Percentiles rank a stretch among this genome's conserved stretches.
These are phyloP conservation scores for Backusella parvicylindrica DNA, from an alignment of 192 early-diverging fungal species.

Conservation along the genomic window DNA sequence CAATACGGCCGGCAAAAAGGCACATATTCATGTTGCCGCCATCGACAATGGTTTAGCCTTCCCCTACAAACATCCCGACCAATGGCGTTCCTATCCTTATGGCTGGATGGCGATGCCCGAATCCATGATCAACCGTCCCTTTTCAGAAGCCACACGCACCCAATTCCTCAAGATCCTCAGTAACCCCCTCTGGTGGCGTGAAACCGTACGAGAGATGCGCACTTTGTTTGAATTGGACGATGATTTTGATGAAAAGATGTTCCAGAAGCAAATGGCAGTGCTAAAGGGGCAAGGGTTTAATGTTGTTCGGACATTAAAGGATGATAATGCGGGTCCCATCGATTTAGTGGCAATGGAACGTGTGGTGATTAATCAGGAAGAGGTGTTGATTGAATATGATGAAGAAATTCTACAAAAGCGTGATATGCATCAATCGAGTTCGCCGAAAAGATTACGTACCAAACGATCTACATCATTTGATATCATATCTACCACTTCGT, in stretches of 20 bases:
- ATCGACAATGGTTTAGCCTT: conserved; percentile 96
- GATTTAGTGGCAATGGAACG: conserved; percentile 47
- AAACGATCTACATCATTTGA: conserved; percentile 27
- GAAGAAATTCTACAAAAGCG: conserved; percentile 4
- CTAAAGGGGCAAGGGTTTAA: conserved; percentile 87
- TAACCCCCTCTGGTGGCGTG: conserved; percentile 74
- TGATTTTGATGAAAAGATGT: conserved; percentile 82
- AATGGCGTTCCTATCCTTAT: conserved; percentile 86
- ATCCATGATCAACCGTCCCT: conserved; percentile 55
- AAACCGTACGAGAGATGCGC: conserved; percentile 65
- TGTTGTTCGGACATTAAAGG: conserved; percentile 66
- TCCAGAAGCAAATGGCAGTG: conserved; percentile 74
- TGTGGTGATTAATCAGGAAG: conserved; percentile 47
- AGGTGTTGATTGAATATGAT: conserved; percentile 39
- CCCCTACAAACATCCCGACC: conserved; percentile 88
- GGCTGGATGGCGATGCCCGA: conserved; percentile 82
- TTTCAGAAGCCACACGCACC: conserved; percentile 65
- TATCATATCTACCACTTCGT: neutral
- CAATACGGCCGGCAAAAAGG: neutral
- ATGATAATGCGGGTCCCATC: conserved; percentile 48
- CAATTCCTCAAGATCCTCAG: conserved; percentile 67
- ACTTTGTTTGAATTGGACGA: conserved; percentile 66
- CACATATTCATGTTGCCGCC: conserved; percentile 75
- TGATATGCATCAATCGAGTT: neutral
- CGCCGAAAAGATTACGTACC: conserved; percentile 9